Conservation (phyloP, 2,329 filamentous ascomycete genomes). For the Fusarium globosum region DNA sequence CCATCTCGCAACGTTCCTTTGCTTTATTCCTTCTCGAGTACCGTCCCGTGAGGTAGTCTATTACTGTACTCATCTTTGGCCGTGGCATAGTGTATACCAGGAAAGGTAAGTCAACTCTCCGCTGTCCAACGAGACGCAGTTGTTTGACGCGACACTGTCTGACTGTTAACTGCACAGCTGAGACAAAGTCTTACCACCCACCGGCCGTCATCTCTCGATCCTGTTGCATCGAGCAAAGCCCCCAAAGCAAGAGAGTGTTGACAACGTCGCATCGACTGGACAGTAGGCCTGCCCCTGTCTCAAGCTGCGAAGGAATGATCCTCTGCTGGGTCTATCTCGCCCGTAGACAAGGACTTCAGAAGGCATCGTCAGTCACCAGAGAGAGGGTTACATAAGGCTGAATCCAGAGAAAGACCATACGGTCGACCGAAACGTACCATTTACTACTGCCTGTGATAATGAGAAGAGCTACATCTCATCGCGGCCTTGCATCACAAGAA, state of each 20-base stretch:
- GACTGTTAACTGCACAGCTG: not conserved
- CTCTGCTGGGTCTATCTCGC: not conserved
- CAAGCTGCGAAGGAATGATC: not conserved
- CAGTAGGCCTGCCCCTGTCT: not conserved
- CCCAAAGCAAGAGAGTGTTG: not conserved
- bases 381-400: not conserved
- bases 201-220: not conserved
- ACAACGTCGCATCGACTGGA: not conserved
- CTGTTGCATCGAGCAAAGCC: not conserved
- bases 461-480: not conserved
- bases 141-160: not conserved
- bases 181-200: not conserved
- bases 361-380: not conserved
- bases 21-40: not conserved
- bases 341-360: not conserved
- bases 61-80: not conserved
- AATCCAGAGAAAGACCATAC: not conserved
- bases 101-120: not conserved
- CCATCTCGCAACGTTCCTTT: not conserved
- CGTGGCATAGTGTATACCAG: not conserved
- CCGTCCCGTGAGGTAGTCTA: not conserved
- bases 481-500: not conserved
- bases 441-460: constrained; percentile 6
- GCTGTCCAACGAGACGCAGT: not conserved
- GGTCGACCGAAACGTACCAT: not conserved